Percentiles rank a stretch among this genome's conserved stretches.
Evolutionary conservation across 768 basidiomycete genomes (phyloP).

Genomic region (Trametes cingulata): DNA sequence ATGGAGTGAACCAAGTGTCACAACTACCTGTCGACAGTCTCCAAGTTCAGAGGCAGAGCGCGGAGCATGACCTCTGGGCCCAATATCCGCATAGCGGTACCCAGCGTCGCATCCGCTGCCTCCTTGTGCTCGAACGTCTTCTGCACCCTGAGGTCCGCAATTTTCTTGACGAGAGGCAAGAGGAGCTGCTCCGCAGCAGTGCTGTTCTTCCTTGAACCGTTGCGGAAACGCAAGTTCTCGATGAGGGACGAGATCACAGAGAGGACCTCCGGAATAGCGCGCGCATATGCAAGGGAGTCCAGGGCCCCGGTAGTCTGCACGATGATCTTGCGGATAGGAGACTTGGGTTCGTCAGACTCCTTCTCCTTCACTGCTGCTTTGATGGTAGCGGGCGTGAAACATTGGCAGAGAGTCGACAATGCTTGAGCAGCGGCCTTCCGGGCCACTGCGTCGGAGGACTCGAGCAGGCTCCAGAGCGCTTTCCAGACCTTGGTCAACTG

Average conservation of each 20-base stretch:
- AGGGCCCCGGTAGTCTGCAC: slow-evolving; percentile 65
- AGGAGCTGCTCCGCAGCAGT: slow-evolving; percentile 73
- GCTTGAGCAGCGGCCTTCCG: slow-evolving; percentile 66
- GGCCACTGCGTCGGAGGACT: slow-evolving; percentile 60
- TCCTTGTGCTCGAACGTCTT: slow-evolving; percentile 92
- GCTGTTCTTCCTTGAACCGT: slow-evolving; percentile 39
- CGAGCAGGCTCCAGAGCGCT: slow-evolving; percentile 74
- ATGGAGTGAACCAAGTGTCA: not conserved
- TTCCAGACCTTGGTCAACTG: slow-evolving; percentile 73
- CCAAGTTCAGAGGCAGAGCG: slow-evolving; percentile 82
- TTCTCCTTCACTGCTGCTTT: slow-evolving; percentile 49
- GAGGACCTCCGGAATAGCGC: slow-evolving; percentile 80
- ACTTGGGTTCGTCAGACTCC: slow-evolving; percentile 43
- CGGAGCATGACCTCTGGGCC: slow-evolving; percentile 81
- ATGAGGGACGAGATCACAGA: slow-evolving; percentile 70
- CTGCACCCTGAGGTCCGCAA: slow-evolving; percentile 73
- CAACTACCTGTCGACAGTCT: slow-evolving; percentile 74
- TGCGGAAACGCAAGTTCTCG: slow-evolving; percentile 54
- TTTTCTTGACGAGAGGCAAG: slow-evolving; percentile 63
- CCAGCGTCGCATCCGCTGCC: slow-evolving; percentile 75
- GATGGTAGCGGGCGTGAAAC: slow-evolving; percentile 68
- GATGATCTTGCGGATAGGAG: slow-evolving; percentile 64
- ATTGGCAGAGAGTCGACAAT: slow-evolving; percentile 63
- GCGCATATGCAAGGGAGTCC: slow-evolving; percentile 70
- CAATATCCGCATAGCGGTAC: slow-evolving; percentile 78